These are phyloP conservation scores for Ilex aquifolium DNA, from an alignment of 257 asterid genomes.

Conservation along the genomic window DNA sequence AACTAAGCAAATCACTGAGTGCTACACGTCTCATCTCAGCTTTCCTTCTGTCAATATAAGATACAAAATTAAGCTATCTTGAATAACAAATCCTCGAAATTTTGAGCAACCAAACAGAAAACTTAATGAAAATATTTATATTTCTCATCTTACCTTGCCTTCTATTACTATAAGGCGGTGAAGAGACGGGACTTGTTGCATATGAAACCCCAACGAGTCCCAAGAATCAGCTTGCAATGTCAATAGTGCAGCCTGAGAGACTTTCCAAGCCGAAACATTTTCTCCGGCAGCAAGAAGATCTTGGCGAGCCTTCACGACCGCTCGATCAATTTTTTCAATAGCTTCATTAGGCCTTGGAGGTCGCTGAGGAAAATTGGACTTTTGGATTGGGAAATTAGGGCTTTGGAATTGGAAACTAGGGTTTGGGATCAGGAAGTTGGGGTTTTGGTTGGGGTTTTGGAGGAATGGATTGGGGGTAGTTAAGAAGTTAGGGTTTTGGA, in stretches of 20 bases:
- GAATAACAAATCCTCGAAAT: neutral
- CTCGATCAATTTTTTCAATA: conserved; percentile 49
- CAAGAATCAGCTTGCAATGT: conserved; percentile 58
- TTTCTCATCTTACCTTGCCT: conserved; percentile 51
- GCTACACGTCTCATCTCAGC: too few relatives aligned
- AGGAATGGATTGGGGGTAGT: neutral
- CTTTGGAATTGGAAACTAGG: conserved; percentile 19
- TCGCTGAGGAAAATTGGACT: conserved; percentile 9
- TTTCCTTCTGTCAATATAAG: too few relatives aligned
- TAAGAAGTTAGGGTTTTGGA: conserved; percentile 35
- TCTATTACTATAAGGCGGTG: conserved; percentile 44
- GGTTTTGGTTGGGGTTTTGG: conserved; percentile 27
- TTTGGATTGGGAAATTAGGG: conserved; percentile 10
- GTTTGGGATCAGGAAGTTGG: conserved; percentile 15
- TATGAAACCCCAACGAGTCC: conserved; percentile 72
- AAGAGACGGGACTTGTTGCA: conserved; percentile 83
- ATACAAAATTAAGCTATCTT: neutral
- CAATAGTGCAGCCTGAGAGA: conserved; percentile 66
- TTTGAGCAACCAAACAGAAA: neutral
- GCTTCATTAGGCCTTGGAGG: conserved; percentile 15
- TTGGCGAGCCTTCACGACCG: conserved; percentile 44
- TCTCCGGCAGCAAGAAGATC: conserved; percentile 39
- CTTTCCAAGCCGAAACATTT: conserved; percentile 74
- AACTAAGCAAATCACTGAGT: too few relatives aligned
- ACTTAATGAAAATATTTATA: neutral